Percentiles rank a stretch among this genome's conserved stretches.
Evolutionary conservation across 1,284 basidiomycete species (phyloP).

Genomic region (Ceratobasidium sp.): DNA sequence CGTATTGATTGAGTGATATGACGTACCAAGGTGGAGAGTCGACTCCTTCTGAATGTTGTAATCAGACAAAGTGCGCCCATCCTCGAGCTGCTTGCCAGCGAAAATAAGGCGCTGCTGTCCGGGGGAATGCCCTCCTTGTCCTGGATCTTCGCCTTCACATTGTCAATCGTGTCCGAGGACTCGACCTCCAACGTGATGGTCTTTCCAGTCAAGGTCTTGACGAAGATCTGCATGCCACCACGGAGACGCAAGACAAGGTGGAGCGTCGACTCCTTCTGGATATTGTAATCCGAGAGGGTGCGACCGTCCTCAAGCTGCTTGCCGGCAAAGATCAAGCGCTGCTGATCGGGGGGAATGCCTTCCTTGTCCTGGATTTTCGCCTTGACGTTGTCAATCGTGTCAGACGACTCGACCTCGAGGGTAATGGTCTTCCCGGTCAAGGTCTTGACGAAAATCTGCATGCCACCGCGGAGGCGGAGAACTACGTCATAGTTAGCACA

Average conservation of each 20-base stretch:
- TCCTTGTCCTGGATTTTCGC: conserved; percentile 59
- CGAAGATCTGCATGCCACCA: conserved; percentile 55
- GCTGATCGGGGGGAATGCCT: conserved; percentile 60
- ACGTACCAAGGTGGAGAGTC: conserved; percentile 82
- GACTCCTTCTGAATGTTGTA: conserved; percentile 97
- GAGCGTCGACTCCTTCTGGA: conserved; percentile 43
- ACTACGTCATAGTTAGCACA: neutral
- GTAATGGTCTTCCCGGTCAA: conserved; percentile 66
- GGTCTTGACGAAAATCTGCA: conserved; percentile 58
- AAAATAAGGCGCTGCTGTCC: too few species aligned
- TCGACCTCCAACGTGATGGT: conserved; percentile 67
- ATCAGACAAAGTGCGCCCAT: conserved; percentile 87
- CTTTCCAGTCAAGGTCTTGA: conserved; percentile 58
- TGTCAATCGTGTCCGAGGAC: too few species aligned
- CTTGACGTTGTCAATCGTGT: too few species aligned
- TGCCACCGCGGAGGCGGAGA: conserved; percentile 47
- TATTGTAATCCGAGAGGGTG: conserved; percentile 43
- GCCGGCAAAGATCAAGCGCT: conserved; percentile 62
- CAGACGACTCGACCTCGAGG: conserved; percentile 63
- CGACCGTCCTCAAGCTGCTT: conserved; percentile 59
- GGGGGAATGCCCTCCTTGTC: too few species aligned
- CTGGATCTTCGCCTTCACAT: too few species aligned
- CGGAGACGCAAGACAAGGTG: conserved; percentile 53
- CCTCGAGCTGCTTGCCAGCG: conserved; percentile 98
- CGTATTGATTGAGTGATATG: neutral